Percentiles rank a stretch among this genome's conserved stretches.
These are phyloP conservation scores for Coix lacrymajobi DNA, from an alignment of 176 grass and related monocot genomes.

Conservation along the genomic window DNA sequence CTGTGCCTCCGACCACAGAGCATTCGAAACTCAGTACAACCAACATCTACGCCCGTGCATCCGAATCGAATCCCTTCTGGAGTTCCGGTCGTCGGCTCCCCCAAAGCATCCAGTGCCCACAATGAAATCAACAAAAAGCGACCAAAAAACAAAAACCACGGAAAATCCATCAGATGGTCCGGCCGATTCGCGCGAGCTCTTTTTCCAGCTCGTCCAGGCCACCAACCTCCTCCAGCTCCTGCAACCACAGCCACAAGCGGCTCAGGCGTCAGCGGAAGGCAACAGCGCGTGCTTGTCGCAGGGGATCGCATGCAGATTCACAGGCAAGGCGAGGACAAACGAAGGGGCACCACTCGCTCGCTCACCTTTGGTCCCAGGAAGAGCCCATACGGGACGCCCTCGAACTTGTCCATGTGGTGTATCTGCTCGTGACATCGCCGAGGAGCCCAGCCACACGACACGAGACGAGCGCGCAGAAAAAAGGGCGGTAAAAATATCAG, in stretches of 20 bases:
- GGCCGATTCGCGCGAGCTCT: conserved; percentile 58
- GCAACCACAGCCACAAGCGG: conserved; percentile 13
- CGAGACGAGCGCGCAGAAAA: not conserved
- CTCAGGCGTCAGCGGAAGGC: not conserved
- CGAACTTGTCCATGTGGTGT: conserved; percentile 85
- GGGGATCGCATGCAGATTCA: not conserved
- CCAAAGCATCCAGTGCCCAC: not conserved
- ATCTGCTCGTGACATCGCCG: conserved; percentile 46
- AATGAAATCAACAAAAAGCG: conserved; percentile 4
- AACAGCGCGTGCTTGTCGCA: not conserved
- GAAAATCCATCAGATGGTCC: not conserved
- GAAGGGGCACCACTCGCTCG: not conserved
- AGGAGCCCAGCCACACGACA: conserved; percentile 4
- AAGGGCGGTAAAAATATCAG: conserved; percentile 13
- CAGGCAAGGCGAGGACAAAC: not conserved
- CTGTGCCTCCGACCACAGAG: not conserved
- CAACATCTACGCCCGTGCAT: not conserved
- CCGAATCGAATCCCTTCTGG: not conserved
- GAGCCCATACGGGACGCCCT: conserved; percentile 78
- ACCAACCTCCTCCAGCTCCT: conserved; percentile 82
- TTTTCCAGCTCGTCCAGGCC: conserved; percentile 73
- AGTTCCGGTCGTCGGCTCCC: not conserved
- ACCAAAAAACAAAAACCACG: not conserved
- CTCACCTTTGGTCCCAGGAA: conserved; percentile 88
- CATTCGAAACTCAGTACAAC: not conserved